Evolutionary conservation across 2,329 filamentous ascomycete genomes (phyloP).

Genomic region (Lecanicillium sp.): DNA sequence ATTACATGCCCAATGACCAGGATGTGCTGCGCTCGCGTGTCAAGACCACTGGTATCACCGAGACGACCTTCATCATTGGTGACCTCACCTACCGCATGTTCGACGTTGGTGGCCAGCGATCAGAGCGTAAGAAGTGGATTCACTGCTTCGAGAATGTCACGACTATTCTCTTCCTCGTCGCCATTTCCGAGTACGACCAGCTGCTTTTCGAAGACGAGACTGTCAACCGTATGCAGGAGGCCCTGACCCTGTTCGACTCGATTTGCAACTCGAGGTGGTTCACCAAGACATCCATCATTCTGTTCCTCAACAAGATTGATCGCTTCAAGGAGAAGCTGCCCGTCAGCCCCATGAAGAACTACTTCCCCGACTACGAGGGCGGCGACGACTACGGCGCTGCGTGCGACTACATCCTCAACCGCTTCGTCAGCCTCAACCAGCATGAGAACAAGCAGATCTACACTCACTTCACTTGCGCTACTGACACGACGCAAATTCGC

Average conservation of each 20-base stretch:
- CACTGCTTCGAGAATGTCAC: constrained; percentile 98
- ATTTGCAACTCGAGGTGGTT: constrained; percentile 88
- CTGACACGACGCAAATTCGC: constrained; percentile 96
- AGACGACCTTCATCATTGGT: constrained; percentile 92
- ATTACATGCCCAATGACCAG: constrained; percentile 93
- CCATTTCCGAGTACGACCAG: constrained; percentile 96
- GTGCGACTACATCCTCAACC: constrained; percentile 98
- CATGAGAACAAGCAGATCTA: constrained; percentile 99
- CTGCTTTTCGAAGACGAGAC: constrained; percentile 94
- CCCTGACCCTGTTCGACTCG: constrained; percentile 77
- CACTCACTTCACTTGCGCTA: constrained; percentile 98
- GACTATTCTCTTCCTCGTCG: constrained; percentile 91
- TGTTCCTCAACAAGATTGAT: constrained; percentile 89
- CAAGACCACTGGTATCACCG: constrained; percentile 95
- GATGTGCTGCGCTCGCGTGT: constrained; percentile 93
- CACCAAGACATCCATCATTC: constrained; percentile 80
- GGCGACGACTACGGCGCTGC: constrained; percentile 92
- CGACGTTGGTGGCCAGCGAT: constrained; percentile 91
- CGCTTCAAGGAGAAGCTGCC: constrained; percentile 81
- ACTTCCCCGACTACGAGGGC: constrained; percentile 88
- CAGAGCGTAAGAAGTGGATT: constrained; percentile 98
- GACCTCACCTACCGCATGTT: constrained; percentile 96
- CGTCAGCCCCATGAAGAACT: constrained; percentile 77
- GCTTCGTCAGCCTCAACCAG: constrained; percentile 97
- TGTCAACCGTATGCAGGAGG: constrained; percentile 90